Evolutionary conservation across 306 rosid species (phyloP), one percentile per base, ranked within the genome.

Genomic region (Parietaria judaica): DNA sequence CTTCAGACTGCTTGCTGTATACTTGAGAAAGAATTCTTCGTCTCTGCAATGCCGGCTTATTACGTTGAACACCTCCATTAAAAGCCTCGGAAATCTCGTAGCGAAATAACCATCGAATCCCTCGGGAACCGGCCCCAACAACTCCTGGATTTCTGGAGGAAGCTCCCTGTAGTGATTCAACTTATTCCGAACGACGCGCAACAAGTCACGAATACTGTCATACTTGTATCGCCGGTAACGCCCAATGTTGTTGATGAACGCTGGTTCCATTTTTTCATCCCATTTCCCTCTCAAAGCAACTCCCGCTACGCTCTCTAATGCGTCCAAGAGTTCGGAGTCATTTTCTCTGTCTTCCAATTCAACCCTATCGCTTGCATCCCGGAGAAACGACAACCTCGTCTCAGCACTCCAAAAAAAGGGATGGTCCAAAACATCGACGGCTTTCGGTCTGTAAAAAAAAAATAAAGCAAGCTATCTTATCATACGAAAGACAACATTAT

Each of bases 61-160:
- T 54, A 81, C 83, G 65, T 81, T 79, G 64, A 79, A 81, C 46
- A 81, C 88, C 73, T 84, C 86, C 12, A 87, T 81, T 49, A 84
- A 66, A 43, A 87, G 84, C 68, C 66, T 81, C 2, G 95, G 95
- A 61, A 76, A 87, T 50, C 95, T 83, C 59, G 69, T 71, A 9
- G 86, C 72, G 74, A 87, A 87, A 74, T 87, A 87, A 56, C 64
- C 36, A 15, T 71, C 70, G 62, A 79, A 87, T 51, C 90, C 95
- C 63, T 79, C 83, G 6, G 90, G 88, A 71, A 81, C 66, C 54
- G 88, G 61, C 65, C 90, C 95, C 48, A 84, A 58, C 35, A 76
- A 14, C 54, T 71, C 77, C 63, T 76, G 57, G 51, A 76, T 59
- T 13, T 76, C 73, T 46, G 11, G 60, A 13, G 80, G 77, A 54